Evolutionary conservation across 2,329 filamentous ascomycete species (phyloP).

Genomic region (Xylariaceae sp.): DNA sequence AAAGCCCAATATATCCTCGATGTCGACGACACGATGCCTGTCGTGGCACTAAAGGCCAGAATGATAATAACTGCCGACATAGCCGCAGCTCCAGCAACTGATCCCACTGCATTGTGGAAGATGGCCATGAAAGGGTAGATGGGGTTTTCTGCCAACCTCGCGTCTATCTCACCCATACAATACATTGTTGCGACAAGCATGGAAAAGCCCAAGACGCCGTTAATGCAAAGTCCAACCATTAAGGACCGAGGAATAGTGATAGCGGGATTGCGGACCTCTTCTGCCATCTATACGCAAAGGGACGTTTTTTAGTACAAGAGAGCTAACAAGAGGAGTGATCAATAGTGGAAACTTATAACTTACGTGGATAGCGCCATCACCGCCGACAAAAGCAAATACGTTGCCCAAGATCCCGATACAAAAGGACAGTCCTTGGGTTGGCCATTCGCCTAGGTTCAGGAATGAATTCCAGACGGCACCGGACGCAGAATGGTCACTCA

Average conservation of each 20-base stretch:
- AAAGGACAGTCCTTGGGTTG: constrained; percentile 13
- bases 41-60: constrained; percentile 11
- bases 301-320: neutral
- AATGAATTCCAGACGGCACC: constrained; percentile 9
- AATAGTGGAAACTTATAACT: neutral
- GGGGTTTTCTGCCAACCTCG: constrained; percentile 11
- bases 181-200: constrained; percentile 16
- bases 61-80: constrained; percentile 14
- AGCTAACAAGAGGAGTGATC: too few relatives aligned
- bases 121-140: constrained; percentile 23
- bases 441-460: constrained; percentile 13
- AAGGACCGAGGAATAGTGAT: constrained; percentile 14
- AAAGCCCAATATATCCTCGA: constrained; percentile 24
- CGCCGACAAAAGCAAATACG: constrained; percentile 13
- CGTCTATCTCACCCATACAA: constrained; percentile 12
- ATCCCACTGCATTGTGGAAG: constrained; percentile 14
- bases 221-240: constrained; percentile 16
- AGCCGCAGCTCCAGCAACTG: constrained; percentile 8
- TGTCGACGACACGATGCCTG: constrained; percentile 14
- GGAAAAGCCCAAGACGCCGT: constrained; percentile 14
- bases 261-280: constrained; percentile 16
- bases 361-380: constrained; percentile 16
- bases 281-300: constrained; percentile 17
- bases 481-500: constrained; percentile 9
- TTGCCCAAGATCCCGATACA: constrained; percentile 15